Evolutionary conservation across 2,329 filamentous ascomycete species (phyloP), one percentile per base, ranked within the genome.

Genomic region (Penicillium oxalicum): DNA sequence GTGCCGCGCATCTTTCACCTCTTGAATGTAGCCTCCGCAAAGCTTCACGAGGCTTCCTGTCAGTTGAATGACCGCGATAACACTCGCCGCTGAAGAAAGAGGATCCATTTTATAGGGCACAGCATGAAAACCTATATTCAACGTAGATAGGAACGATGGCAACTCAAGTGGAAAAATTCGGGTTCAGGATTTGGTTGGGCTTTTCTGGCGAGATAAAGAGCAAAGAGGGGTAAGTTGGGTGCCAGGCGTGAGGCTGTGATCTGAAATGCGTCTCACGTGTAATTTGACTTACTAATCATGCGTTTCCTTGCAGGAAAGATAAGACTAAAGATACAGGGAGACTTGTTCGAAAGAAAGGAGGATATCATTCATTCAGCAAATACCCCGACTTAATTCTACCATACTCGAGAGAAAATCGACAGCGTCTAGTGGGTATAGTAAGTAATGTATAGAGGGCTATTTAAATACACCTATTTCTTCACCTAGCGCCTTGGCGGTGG

Each of bases 21-120:
- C 45, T 13, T 41, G 26, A 37, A 62, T 53, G 35, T 60, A 63
- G 8, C 49, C 44, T 11, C 57, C 54, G 26, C 57, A 61, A 24
- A 62, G 25, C 37, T 59, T 48, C n/a, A 52, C 45, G 8, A 63
- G 33, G 41, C 46, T 51, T 27, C 52, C 53, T 2, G 55, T 49
- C 3, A 61, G 26, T 47, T 63, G 56, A 42, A 63, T 53, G 9
- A 60, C 47, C 2, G 54, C 57, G 40, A 63, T 56, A 44, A 61
- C 53, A n/a, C 56, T 63, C 28, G 57, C n/a, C 54, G 53, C 53
- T 2, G 24, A 24, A 5, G 54, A 59, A 28, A 60, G 7, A 29
- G 5, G 2, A 33, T 43, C 40, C 40, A 47, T 47, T 25, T 6
- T 2, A 18, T 2, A 7, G 40, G 12, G 13, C 26, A 28, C 26